A percentile compares a stretch with the other conserved stretches of the same genome.
phyloP scores from a whole-genome alignment of 139 green algal species.

The Picochlorum sp. region DNA sequence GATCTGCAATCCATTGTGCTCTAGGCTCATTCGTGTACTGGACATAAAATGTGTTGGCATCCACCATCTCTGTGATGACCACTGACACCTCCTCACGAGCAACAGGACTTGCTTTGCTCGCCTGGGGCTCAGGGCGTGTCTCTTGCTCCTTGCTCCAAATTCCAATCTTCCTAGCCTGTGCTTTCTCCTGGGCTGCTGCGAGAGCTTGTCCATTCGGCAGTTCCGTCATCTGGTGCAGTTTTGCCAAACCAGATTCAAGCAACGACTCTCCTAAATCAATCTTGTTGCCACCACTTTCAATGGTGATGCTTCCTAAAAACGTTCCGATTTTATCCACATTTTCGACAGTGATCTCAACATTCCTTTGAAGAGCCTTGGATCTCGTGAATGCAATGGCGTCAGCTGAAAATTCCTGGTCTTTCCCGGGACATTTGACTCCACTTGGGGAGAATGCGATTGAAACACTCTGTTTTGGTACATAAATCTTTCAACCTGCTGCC shows the following conservation, averaged over 20 bases:
- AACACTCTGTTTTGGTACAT: slow-evolving; percentile 79
- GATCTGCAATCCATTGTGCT: slow-evolving; percentile 57
- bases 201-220: slow-evolving; percentile 41
- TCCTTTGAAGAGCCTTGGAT: slow-evolving; percentile 55
- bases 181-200: slow-evolving; percentile 53
- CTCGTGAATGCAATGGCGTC: slow-evolving; percentile 79
- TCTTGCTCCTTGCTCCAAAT: slow-evolving; percentile 51
- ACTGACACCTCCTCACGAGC: slow-evolving; percentile 29
- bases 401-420: slow-evolving; percentile 72
- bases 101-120: neutral
- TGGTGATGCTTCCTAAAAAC: slow-evolving; percentile 73
- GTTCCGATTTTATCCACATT: slow-evolving; percentile 80
- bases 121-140: neutral
- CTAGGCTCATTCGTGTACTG: slow-evolving; percentile 56
- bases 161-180: slow-evolving; percentile 58
- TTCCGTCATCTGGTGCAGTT: slow-evolving; percentile 67
- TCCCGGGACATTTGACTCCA: slow-evolving; percentile 61
- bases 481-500: slow-evolving; percentile 76
- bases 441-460: slow-evolving; percentile 79
- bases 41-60: slow-evolving; percentile 65
- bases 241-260: slow-evolving; percentile 65
- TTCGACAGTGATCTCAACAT: slow-evolving; percentile 65
- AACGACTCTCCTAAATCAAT: slow-evolving; percentile 63
- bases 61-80: slow-evolving; percentile 74
- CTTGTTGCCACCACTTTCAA: slow-evolving; percentile 13